Percentiles rank a stretch among this genome's conserved stretches.
Evolutionary conservation across 1,284 basidiomycete genomes (phyloP).

Genomic region (Bjerkandera adusta): DNA sequence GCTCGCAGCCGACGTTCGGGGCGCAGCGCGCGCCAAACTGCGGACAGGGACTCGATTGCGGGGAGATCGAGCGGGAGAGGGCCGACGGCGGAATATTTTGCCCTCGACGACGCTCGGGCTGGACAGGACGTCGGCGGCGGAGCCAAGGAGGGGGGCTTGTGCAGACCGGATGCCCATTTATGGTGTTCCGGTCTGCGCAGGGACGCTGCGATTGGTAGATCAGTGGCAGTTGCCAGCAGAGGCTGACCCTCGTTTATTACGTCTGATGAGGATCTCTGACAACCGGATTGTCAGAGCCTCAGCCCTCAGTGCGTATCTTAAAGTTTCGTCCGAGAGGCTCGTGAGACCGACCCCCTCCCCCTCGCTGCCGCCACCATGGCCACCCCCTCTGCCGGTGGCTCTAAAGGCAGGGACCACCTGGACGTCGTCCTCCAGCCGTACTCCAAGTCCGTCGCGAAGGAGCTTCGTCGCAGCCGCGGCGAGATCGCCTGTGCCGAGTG

Average conservation of each 20-base stretch:
- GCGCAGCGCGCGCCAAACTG: no score
- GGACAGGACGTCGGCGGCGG: not conserved
- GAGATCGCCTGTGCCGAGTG: constrained; percentile 23
- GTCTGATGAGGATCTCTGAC: constrained; percentile 7
- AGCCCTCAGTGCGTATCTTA: not conserved
- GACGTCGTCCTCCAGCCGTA: constrained; percentile 16
- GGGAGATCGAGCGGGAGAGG: no score
- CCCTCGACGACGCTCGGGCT: no score
- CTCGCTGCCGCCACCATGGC: constrained; percentile 4
- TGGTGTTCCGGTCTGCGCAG: constrained; percentile 3
- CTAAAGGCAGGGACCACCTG: constrained; percentile 13
- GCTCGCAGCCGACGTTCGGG: no score
- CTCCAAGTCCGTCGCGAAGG: constrained; percentile 18
- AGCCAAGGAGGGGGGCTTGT: not conserved
- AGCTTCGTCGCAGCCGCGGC: constrained; percentile 17
- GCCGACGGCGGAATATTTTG: no score
- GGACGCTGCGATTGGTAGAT: not conserved
- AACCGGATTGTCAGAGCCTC: not conserved
- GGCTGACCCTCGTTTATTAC: not conserved
- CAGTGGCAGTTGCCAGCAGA: no score
- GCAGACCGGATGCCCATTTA: constrained; percentile 2
- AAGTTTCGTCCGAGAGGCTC: not conserved
- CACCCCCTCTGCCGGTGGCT: constrained; percentile 4
- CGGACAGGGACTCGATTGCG: no score
- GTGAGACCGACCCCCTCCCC: not conserved